A percentile compares a stretch with the other conserved stretches of the same genome.
phyloP scores from a whole-genome alignment of 441 rosid species.

The Jatropha podagrica region DNA sequence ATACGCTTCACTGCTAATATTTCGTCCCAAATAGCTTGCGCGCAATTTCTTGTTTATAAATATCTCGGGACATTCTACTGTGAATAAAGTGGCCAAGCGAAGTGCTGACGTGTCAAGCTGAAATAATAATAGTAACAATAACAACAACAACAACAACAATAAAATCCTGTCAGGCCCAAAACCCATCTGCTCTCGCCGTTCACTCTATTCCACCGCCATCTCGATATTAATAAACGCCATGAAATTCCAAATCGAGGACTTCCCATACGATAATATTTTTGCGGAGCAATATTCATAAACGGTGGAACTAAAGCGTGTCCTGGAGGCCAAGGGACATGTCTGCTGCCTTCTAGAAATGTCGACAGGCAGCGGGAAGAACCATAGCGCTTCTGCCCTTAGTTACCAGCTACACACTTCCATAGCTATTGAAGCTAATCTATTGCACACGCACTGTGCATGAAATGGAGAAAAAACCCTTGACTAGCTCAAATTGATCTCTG shows the following conservation, averaged over 20 bases:
- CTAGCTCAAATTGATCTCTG: constrained; percentile 88
- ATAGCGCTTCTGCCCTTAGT: constrained; percentile 87
- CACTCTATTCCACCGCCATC: background rate
- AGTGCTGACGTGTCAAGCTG: constrained; percentile 5
- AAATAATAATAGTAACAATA: background rate
- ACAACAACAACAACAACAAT: too few species aligned
- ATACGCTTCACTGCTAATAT: background rate
- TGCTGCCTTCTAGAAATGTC: constrained; percentile 97
- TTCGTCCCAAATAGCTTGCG: background rate
- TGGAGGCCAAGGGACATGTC: constrained; percentile 84
- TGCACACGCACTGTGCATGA: constrained; percentile 98
- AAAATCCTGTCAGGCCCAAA: background rate
- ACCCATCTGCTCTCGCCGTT: background rate
- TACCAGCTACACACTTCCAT: constrained; percentile 75
- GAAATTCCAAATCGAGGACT: constrained; percentile 90
- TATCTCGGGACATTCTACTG: too few species aligned
- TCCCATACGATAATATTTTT: constrained; percentile 88
- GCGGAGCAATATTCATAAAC: constrained; percentile 89
- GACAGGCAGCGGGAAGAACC: constrained; percentile 92
- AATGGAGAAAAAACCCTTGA: constrained; percentile 97
- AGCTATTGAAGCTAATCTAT: constrained; percentile 82
- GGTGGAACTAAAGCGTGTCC: constrained; percentile 87
- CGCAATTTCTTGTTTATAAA: background rate
- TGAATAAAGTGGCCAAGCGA: background rate
- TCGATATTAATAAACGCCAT: constrained; percentile 25